Evolutionary conservation across 2,329 filamentous ascomycete species (phyloP), one percentile per base, ranked within the genome.

Genomic region (Plectosphaerella sp.): DNA sequence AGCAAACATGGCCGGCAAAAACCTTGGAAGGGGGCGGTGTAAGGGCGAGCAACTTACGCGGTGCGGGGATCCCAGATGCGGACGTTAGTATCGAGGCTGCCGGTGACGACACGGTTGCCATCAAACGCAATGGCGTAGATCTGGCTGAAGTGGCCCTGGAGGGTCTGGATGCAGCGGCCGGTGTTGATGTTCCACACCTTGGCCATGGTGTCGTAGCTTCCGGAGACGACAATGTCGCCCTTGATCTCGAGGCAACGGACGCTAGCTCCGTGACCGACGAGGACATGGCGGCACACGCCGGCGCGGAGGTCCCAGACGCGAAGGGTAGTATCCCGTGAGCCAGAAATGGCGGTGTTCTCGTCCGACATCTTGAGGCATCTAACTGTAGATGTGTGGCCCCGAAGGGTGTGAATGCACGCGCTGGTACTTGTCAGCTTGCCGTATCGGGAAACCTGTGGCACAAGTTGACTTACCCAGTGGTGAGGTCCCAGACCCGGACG

Each of bases 111-210:
- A 57, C 92, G 83, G 60, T 87, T 86, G 39, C 94, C 94, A 66
- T 99, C 94, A 45, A 97, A 99, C 1, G 94, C 94, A 66, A 99
- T 96, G 18, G 94, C 94, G 67, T 99, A 99, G 53, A 99, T 99
- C 67, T 99, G 94, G 66, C 93, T 97, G 72, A 97, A 99, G 70
- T 99, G 94, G 0, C 94, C 94, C 45, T 88, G 86, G 39, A 99
- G 78, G 1, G 91, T 97, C 59, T 93, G 87, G 51, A 97, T 75
- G 68, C 94, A 99, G 57, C 91, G 86, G 28, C 94, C 94, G 71
- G 97, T 90, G 2, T 91, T 96, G 49, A 99, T 97, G 68, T 90
- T 97, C 94, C 94, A 99, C 52, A 99, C 93, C 61, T 91, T 88
- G 20, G 94, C 94, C 20, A 91, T 97, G 7, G 94, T 97, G 67